phyloP scores from a whole-genome alignment of 768 basidiomycete genomes.

The Rhizopogon vulgaris region DNA sequence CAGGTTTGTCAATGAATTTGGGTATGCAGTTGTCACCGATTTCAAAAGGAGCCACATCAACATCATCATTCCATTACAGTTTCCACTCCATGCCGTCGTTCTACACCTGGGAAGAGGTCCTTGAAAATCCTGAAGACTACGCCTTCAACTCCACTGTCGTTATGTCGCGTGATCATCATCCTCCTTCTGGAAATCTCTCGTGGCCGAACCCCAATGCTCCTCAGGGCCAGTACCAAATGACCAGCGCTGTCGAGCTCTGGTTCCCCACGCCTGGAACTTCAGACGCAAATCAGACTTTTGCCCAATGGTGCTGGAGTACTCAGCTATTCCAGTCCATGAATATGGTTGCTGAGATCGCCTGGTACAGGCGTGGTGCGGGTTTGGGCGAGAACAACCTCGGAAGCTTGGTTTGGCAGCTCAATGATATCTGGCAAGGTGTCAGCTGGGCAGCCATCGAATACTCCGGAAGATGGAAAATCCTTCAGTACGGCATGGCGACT shows the following conservation, averaged over 20 bases:
- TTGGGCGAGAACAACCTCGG: conserved; percentile 54
- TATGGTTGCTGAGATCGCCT: conserved; percentile 53
- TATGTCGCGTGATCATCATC: conserved; percentile 50
- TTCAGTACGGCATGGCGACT: conserved; percentile 43
- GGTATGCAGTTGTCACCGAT: conserved; percentile 25
- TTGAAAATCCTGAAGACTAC: conserved; percentile 44
- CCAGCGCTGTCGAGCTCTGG: conserved; percentile 45
- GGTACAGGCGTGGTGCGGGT: conserved; percentile 55
- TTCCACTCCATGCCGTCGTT: conserved; percentile 63
- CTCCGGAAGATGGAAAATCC: conserved; percentile 54
- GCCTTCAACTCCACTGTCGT: conserved; percentile 54
- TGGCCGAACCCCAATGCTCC: conserved; percentile 53
- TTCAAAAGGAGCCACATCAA: background rate
- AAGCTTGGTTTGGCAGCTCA: conserved; percentile 53
- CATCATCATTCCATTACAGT: conserved; percentile 18
- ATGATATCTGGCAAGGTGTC: conserved; percentile 56
- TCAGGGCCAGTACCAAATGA: conserved; percentile 50
- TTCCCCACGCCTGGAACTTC: conserved; percentile 44
- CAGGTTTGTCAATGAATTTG: conserved; percentile 57
- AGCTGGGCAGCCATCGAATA: conserved; percentile 53
- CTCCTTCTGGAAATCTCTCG: conserved; percentile 42
- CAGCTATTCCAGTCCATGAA: conserved; percentile 56
- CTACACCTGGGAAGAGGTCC: conserved; percentile 55
- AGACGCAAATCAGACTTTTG: conserved; percentile 51
- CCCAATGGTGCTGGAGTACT: conserved; percentile 60